phyloP scores from a whole-genome alignment of 2,329 filamentous ascomycete genomes.

The Pseudogymnoascus sp. region DNA sequence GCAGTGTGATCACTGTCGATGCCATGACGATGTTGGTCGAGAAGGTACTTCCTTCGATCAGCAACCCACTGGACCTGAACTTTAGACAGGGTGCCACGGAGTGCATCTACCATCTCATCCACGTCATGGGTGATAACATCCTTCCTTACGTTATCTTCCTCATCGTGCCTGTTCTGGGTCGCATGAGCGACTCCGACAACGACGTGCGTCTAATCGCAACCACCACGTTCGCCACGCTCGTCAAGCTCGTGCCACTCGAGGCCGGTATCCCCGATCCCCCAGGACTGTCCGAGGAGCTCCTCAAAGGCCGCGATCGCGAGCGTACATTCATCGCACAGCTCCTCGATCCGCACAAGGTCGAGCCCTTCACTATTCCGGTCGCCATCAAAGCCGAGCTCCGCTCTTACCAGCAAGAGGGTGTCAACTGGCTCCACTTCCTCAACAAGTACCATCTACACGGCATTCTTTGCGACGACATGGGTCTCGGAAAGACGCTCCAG shows the following conservation, averaged over 20 bases:
- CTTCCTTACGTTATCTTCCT: conserved; percentile 98
- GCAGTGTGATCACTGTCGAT: conserved; percentile 89
- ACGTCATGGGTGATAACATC: conserved; percentile 95
- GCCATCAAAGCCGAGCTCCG: conserved; percentile 94
- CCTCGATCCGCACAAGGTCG: conserved; percentile 92
- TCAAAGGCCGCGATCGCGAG: conserved; percentile 87
- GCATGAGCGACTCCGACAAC: conserved; percentile 97
- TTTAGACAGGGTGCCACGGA: conserved; percentile 91
- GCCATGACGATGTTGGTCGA: conserved; percentile 96
- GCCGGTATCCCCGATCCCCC: conserved; percentile 95
- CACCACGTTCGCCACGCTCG: conserved; percentile 91
- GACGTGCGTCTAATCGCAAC: conserved; percentile 91
- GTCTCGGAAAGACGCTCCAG: conserved; percentile 92
- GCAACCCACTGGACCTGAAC: conserved; percentile 78
- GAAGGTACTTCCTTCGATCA: conserved; percentile 84
- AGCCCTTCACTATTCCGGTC: conserved; percentile 86
- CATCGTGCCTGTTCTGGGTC: conserved; percentile 89
- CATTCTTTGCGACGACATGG: conserved; percentile 98
- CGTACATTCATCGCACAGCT: conserved; percentile 95
- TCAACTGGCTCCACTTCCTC: conserved; percentile 97
- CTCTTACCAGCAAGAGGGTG: conserved; percentile 96
- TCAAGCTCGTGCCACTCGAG: conserved; percentile 93
- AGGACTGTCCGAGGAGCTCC: conserved; percentile 77
- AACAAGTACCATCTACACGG: conserved; percentile 97
- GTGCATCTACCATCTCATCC: conserved; percentile 91